These are phyloP conservation scores for Apiospora hydei DNA, from an alignment of 2,329 filamentous ascomycete genomes.

Conservation along the genomic window DNA sequence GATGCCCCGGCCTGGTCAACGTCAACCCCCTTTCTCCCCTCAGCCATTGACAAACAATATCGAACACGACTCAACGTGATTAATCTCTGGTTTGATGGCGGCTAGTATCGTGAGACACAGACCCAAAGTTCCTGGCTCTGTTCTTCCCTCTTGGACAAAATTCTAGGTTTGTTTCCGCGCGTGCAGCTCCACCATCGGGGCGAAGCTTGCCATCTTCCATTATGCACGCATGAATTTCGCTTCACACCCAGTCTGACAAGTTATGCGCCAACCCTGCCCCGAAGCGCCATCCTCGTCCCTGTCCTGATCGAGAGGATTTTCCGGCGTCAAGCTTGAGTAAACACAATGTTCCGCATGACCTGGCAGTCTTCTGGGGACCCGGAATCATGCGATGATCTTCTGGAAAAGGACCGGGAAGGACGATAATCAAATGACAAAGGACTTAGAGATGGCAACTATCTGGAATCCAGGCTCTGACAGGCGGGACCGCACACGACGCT, in stretches of 20 bases:
- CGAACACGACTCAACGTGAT: neutral
- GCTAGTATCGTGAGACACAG: constrained; percentile 19
- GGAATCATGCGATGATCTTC: constrained; percentile 12
- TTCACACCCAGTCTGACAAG: constrained; percentile 18
- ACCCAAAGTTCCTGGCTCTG: neutral
- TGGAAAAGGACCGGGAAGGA: neutral
- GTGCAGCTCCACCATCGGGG: constrained; percentile 18
- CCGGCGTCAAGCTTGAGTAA: neutral
- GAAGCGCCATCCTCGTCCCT: constrained; percentile 16
- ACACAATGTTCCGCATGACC: neutral
- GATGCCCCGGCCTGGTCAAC: neutral
- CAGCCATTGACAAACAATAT: neutral
- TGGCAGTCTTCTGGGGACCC: neutral
- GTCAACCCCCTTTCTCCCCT: neutral
- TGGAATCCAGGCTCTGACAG: constrained; percentile 10
- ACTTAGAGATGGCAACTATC: neutral
- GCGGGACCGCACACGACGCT: constrained; percentile 7
- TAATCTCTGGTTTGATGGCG: neutral
- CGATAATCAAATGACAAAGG: constrained; percentile 12
- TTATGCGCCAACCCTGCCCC: constrained; percentile 13
- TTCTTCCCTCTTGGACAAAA: neutral
- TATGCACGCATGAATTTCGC: constrained; percentile 14
- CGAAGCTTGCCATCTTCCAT: constrained; percentile 8
- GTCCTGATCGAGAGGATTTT: neutral
- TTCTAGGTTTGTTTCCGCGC: constrained; percentile 18